phyloP scores from a whole-genome alignment of 177 flowering plant genomes.

The Vitis hybrid region DNA sequence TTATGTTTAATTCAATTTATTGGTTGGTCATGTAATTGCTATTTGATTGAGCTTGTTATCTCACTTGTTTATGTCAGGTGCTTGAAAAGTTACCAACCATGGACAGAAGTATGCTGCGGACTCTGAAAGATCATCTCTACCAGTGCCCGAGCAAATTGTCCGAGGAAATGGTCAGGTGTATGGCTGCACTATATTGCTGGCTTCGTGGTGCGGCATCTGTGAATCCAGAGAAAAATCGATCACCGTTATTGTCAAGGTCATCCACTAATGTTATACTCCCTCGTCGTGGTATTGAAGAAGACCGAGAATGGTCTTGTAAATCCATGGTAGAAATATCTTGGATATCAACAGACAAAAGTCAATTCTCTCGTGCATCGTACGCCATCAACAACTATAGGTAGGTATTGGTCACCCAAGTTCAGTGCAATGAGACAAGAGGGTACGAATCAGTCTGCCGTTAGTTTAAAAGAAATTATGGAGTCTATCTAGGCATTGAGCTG shows the following conservation, averaged over 20 bases:
- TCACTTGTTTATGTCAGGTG: conserved; percentile 29
- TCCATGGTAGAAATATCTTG: conserved; percentile 66
- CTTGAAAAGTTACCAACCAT: conserved; percentile 27
- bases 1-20: conserved; percentile 32
- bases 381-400: conserved; percentile 73
- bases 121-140: conserved; percentile 74
- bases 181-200: conserved; percentile 80
- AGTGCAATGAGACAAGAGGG: too few species aligned
- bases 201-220: conserved; percentile 41
- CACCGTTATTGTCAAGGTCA: conserved; percentile 59
- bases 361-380: too few species aligned
- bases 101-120: conserved; percentile 41
- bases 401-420: neutral
- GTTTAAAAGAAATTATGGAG: too few species aligned
- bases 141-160: conserved; percentile 82
- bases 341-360: conserved; percentile 60
- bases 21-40: conserved; percentile 29
- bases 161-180: conserved; percentile 80
- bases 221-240: conserved; percentile 35
- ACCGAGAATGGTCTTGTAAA: conserved; percentile 42
- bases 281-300: conserved; percentile 34
- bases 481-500: too few species aligned
- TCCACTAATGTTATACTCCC: conserved; percentile 52
- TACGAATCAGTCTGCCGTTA: too few species aligned
- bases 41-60: conserved; percentile 4